Evolutionary conservation across 345 rosid species (phyloP).

Genomic region (Sonneratia alba): DNA sequence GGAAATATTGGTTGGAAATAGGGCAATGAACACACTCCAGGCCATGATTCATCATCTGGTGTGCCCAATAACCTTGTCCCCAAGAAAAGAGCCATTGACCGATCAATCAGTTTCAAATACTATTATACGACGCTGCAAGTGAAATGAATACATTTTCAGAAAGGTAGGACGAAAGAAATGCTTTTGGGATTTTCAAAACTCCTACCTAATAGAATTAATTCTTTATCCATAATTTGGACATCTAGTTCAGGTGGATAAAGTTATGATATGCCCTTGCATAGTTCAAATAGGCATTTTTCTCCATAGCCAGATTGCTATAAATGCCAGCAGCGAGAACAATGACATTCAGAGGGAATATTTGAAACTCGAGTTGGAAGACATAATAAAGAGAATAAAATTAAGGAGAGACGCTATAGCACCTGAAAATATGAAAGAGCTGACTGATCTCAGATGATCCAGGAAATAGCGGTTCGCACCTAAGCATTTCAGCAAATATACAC

Average conservation of each 20-base stretch:
- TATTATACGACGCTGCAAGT: neutral
- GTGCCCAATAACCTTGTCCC: conserved; percentile 65
- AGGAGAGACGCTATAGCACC: conserved; percentile 14
- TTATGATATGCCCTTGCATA: too few species aligned
- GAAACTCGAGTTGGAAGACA: neutral
- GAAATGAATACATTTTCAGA: neutral
- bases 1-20: conserved; percentile 78
- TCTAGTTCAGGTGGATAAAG: too few species aligned
- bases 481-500: conserved; percentile 47
- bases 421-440: conserved; percentile 28
- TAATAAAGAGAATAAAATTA: neutral
- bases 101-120: neutral
- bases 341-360: neutral
- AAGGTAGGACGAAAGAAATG: too few species aligned
- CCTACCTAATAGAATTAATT: too few species aligned
- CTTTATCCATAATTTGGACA: too few species aligned
- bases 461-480: conserved; percentile 25
- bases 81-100: neutral
- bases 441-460: conserved; percentile 28
- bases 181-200: too few species aligned
- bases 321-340: neutral
- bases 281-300: too few species aligned
- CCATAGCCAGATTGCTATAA: too few species aligned
- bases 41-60: conserved; percentile 76
- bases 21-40: conserved; percentile 76